These are phyloP conservation scores for Cystoisospora suis DNA, from an alignment of 169 alveolate species.

Conservation along the genomic window DNA sequence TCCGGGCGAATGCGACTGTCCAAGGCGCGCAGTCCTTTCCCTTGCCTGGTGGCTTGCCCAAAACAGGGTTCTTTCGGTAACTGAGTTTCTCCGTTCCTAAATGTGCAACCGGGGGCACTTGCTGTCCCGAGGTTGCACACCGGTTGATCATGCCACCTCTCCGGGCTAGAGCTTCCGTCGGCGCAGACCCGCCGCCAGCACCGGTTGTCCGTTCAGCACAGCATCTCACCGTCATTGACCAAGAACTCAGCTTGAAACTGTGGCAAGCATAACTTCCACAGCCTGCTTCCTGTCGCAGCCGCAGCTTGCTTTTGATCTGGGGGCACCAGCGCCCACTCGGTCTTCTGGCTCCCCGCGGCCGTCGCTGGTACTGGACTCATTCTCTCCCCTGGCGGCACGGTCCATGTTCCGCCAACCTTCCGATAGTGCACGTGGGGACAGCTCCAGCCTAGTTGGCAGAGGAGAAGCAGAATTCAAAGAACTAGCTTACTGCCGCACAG, in stretches of 20 bases:
- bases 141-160: too few species aligned
- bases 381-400: neutral
- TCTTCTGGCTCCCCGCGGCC: neutral
- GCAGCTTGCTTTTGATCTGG: neutral
- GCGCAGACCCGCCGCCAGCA: neutral
- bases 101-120: neutral
- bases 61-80: neutral
- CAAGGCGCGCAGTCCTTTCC: too few species aligned
- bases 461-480: neutral
- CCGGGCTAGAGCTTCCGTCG: neutral
- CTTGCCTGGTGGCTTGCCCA: neutral
- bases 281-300: neutral
- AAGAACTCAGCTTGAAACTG: neutral
- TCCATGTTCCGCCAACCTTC: neutral
- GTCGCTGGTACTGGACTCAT: neutral
- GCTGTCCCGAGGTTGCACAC: neutral
- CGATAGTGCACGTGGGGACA: neutral
- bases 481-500: neutral
- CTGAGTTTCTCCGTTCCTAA: neutral
- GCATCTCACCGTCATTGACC: neutral
- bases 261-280: neutral
- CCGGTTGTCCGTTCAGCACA: neutral
- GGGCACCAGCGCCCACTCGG: neutral
- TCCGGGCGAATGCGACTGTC: too few species aligned
- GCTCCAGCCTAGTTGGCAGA: neutral